Percentiles rank a stretch among this genome's conserved stretches.
phyloP scores from a whole-genome alignment of 1,284 basidiomycete genomes.

The Chalciporus sp. region DNA sequence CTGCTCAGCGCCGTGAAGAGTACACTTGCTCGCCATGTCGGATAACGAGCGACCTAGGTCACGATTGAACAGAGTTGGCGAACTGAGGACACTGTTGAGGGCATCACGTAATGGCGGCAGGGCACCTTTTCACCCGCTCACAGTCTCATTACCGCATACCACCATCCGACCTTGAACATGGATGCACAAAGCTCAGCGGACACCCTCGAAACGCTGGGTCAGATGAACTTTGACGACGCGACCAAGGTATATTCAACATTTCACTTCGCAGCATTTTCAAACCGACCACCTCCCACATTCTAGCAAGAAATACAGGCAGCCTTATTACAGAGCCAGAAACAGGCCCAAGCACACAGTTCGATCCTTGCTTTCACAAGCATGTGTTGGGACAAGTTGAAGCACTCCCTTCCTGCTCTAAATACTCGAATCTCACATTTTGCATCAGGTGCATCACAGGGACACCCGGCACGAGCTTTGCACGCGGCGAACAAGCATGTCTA shows the following conservation, averaged over 20 bases:
- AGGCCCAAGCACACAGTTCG: constrained; percentile 78
- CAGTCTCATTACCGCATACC: constrained; percentile 11
- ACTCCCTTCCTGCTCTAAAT: constrained; percentile 4
- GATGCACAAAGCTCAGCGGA: constrained; percentile 47
- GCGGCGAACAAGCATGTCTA: constrained; percentile 84
- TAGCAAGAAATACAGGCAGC: constrained; percentile 87
- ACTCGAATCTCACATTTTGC: constrained; percentile 17
- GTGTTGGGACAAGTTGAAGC: constrained; percentile 88
- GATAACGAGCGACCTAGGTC: constrained; percentile 12
- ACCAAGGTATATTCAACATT: constrained; percentile 57
- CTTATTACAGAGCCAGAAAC: constrained; percentile 75
- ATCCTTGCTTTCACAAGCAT: constrained; percentile 74
- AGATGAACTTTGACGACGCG: constrained; percentile 69
- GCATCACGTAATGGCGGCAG: constrained; percentile 29
- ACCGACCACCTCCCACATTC: not conserved
- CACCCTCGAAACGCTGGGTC: constrained; percentile 40
- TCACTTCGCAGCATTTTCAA: not conserved
- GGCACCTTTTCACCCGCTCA: constrained; percentile 18
- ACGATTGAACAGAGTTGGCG: not conserved
- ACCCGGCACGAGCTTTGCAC: constrained; percentile 84
- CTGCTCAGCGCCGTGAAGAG: not conserved
- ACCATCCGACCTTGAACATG: constrained; percentile 15
- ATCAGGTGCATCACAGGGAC: constrained; percentile 83
- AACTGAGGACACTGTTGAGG: not conserved
- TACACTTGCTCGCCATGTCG: constrained; percentile 4